A percentile compares a stretch with the other conserved stretches of the same genome.
phyloP scores from a whole-genome alignment of 2,329 filamentous ascomycete species.

The Teratosphaeria gauchensis region DNA sequence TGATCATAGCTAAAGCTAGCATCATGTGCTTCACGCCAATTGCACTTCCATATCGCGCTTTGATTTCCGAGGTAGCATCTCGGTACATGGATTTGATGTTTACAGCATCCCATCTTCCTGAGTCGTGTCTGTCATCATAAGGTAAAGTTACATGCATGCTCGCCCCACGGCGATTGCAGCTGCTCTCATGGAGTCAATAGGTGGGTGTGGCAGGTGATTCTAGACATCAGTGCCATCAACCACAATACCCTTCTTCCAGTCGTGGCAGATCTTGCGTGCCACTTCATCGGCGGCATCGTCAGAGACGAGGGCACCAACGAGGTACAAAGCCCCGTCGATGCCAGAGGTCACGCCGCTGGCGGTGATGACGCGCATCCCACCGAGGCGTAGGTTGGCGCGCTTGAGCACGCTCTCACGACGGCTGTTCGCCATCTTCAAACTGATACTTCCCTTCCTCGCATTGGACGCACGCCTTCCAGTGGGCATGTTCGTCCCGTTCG shows the following conservation, averaged over 20 bases:
- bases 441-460: constrained; percentile 70
- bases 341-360: constrained; percentile 69
- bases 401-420: constrained; percentile 73
- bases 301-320: constrained; percentile 73
- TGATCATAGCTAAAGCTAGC: neutral
- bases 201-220: neutral
- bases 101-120: neutral
- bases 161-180: neutral
- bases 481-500: constrained; percentile 20
- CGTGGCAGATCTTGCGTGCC: constrained; percentile 66
- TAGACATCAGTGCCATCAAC: constrained; percentile 80
- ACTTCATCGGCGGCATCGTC: constrained; percentile 68
- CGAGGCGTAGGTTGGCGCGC: constrained; percentile 64
- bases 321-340: constrained; percentile 73
- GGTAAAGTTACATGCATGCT: neutral
- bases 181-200: neutral
- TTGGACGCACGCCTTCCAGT: constrained; percentile 31
- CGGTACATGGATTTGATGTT: neutral
- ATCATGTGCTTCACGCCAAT: neutral
- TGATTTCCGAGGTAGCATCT: constrained; percentile 1
- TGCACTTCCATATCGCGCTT: neutral
- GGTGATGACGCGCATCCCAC: constrained; percentile 64
- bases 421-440: constrained; percentile 62
- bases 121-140: neutral
- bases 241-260: constrained; percentile 76